These are phyloP conservation scores for Candida sp. DNA, from an alignment of 1,139 yeast species.

Conservation along the genomic window DNA sequence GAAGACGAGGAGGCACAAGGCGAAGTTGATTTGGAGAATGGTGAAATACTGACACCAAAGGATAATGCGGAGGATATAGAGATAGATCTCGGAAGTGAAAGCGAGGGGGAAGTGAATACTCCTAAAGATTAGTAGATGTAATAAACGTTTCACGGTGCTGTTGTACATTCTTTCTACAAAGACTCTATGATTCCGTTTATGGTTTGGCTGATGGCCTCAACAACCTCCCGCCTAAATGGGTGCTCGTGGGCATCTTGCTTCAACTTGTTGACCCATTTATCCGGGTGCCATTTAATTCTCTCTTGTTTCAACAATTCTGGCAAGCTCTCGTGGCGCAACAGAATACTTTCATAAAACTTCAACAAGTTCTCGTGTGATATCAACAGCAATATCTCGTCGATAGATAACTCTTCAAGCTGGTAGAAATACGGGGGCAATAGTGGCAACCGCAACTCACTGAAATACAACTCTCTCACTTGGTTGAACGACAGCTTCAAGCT, in stretches of 20 bases:
- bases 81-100: slow-evolving; percentile 32
- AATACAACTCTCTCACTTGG: slow-evolving; percentile 17
- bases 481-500: neutral
- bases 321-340: slow-evolving; percentile 16
- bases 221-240: slow-evolving; percentile 25
- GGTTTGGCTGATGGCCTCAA: slow-evolving; percentile 34
- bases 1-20: slow-evolving; percentile 22
- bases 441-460: slow-evolving; percentile 22
- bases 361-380: slow-evolving; percentile 25
- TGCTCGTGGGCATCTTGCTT: slow-evolving; percentile 3
- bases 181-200: slow-evolving; percentile 30
- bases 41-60: slow-evolving; percentile 29
- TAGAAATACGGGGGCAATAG: slow-evolving; percentile 20
- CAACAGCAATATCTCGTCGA: slow-evolving; percentile 21
- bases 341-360: slow-evolving; percentile 31
- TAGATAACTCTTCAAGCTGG: slow-evolving; percentile 4
- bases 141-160: neutral
- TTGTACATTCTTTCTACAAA: neutral
- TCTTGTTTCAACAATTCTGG: slow-evolving; percentile 47
- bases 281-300: slow-evolving; percentile 74
- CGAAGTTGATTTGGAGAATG: slow-evolving; percentile 39
- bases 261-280: slow-evolving; percentile 44
- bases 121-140: slow-evolving; percentile 14
- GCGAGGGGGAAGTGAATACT: slow-evolving; percentile 42
- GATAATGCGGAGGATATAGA: slow-evolving; percentile 34